Base-by-base conservation (phyloP, 208 protist genomes). In the Zelonia costaricensis region DNA sequence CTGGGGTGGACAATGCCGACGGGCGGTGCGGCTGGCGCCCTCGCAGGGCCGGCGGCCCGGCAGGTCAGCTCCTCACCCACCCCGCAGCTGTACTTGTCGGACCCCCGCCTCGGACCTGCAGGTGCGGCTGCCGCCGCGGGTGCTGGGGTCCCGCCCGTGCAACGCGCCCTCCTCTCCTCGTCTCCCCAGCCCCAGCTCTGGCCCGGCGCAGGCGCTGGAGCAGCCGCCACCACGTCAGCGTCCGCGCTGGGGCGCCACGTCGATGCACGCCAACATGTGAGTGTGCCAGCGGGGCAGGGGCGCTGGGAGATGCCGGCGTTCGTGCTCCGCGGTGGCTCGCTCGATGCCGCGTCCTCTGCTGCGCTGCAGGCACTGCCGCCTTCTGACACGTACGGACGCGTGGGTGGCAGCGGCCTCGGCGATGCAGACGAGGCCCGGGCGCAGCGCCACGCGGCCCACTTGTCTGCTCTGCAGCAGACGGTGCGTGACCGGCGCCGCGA, bases 401-500 rank as follows among this genome's bases (percentile, higher is more conserved):
- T 15, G 18, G 27, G 5, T 15, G 58, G 16, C 20, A 13, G 35
- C 1, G 18, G 12, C 35, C 4, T 18, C 13, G 38, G 18, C 15
- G 36, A 39, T 36, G 33, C 10, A 6, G 43, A 45, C 0, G 54
- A 2, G 7, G 55, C 28, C 35, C 52, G 36, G 5, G 52, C 10
- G 3, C 52, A 62, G 10, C 36, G 48, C 16, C 49, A 77, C 38
- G 70, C 59, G 6, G 31, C 39, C 42, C 63, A 61, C 0, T 51
- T 81, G 1, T 28, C 57, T 4, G 49, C 38, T 2, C 42, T 75
- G 10, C 64, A 68, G 16, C 36, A 56, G 30, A 27, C 62, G 0
- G 56, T 86, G 33, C 52, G 61, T 6, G 48, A 72, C 30, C 73
- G 61, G 20, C 78, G 69, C 9, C 46, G 60, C 23, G 61, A 66